Evolutionary conservation across 345 rosid species (phyloP), one percentile per base, ranked within the genome.

Genomic region (Rubroshorea leprosula): DNA sequence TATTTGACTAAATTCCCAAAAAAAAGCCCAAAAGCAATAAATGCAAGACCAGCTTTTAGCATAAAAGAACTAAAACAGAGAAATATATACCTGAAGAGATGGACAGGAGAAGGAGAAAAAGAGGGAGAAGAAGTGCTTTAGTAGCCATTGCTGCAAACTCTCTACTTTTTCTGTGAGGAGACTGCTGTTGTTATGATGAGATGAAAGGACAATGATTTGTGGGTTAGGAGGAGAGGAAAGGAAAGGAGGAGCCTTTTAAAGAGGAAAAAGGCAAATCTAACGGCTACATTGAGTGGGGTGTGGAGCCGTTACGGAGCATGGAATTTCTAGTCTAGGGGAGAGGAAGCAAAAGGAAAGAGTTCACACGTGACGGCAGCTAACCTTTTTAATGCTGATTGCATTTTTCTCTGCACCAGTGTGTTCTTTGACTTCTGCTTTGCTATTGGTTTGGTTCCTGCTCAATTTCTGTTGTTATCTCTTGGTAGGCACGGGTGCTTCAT

Each of bases 81-180:
- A 4, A 14, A 17, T 5, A 25, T 16, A 11, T 69, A 70, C 80
- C 71, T 64, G 74, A 60, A 52, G 13, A 45, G 78, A 75, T 46
- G 68, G 18, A 63, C 54, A 76, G 39, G 49, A 63, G 64, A 25
- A 72, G 44, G 65, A 58, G 49, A n/a, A 54, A 16, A 48, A 54
- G 66, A 53, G 44, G 29, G 20, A 57, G 18, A 49, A 45, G 18
- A 22, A 48, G 22, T 21, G 68, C 60, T 55, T 58, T 68, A 41
- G 82, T 58, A 68, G 69, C 64, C 39, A 5, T 9, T 57, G 46
- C 25, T 55, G 55, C 47, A 14, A 39, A 49, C 43, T 46, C 24
- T 4, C 49, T 29, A 50, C 6, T 47, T 20, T 58, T n/a, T n/a
- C n/a, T n/a, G n/a, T n/a, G n/a, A n/a, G n/a, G n/a, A n/a, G n/a